phyloP scores from a whole-genome alignment of 2,329 filamentous ascomycete species.

The Fusarium sp. region DNA sequence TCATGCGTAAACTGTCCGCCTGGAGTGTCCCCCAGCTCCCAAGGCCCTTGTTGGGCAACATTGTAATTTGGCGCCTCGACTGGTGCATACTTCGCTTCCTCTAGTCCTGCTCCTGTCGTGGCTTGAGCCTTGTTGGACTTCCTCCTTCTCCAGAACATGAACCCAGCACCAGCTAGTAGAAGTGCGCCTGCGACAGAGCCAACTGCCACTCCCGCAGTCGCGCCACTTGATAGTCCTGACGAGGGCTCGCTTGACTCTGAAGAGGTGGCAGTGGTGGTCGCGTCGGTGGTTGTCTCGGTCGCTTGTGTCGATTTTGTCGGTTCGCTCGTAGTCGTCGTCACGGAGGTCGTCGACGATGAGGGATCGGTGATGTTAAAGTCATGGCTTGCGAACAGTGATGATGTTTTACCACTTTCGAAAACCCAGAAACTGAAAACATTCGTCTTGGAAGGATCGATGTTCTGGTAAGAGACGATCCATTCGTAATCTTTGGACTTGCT shows the following conservation, averaged over 20 bases:
- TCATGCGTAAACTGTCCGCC: slow-evolving; percentile 2
- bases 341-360: neutral
- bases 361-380: slow-evolving; percentile 20
- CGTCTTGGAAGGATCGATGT: slow-evolving; percentile 1
- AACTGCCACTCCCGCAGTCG: neutral
- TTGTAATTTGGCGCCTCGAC: neutral
- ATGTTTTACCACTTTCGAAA: slow-evolving; percentile 5
- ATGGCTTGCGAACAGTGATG: neutral
- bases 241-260: neutral
- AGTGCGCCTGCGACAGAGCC: neutral
- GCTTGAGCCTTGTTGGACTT: neutral
- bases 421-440: slow-evolving; percentile 13
- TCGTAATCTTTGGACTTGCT: slow-evolving; percentile 12
- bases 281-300: neutral
- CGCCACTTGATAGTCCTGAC: neutral
- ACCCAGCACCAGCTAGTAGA: neutral
- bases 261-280: rapidly evolving
- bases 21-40: slow-evolving; percentile 3
- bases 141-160: slow-evolving; percentile 8
- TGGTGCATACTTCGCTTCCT: neutral
- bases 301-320: neutral
- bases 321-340: neutral
- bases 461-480: slow-evolving; percentile 15
- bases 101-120: rapidly evolving
- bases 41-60: neutral